Evolutionary conservation across 371 early-diverging fungal genomes (phyloP).

Genomic region (Mortierella sp.): DNA sequence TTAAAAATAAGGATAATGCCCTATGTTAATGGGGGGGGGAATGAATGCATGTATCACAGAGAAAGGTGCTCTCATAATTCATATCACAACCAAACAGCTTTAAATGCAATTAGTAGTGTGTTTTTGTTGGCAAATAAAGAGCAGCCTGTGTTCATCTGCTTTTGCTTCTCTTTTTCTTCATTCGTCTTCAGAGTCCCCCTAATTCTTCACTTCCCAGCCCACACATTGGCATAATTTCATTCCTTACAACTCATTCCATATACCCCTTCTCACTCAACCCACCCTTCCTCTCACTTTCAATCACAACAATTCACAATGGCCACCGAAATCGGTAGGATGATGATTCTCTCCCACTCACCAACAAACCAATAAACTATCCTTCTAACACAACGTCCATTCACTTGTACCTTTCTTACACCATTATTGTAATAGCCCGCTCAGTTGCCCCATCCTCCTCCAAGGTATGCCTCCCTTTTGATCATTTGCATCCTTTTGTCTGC

Average conservation of each 20-base stretch:
- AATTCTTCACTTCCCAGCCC: background rate
- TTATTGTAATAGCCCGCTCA: constrained; percentile 5
- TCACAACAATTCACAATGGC: constrained; percentile 25
- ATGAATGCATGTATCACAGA: background rate
- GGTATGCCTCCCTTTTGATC: constrained; percentile 18
- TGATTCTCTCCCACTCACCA: background rate
- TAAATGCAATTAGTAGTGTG: background rate
- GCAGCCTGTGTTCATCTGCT: background rate
- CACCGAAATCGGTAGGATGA: constrained; percentile 36
- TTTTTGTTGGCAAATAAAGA: background rate
- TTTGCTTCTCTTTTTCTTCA: constrained; percentile 3
- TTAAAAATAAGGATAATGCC: background rate
- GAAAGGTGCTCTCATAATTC: background rate
- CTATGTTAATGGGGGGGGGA: too few relatives aligned
- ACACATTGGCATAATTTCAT: background rate
- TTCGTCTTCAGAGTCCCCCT: constrained; percentile 6
- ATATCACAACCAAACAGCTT: background rate
- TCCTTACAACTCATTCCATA: background rate
- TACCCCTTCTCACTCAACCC: background rate
- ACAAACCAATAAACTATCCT: background rate
- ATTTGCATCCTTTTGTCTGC: background rate
- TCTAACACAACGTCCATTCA: background rate
- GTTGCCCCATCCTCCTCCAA: constrained; percentile 23
- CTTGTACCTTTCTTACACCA: background rate
- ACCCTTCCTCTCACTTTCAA: background rate